Conservation (phyloP, 768 basidiomycete genomes). For the Termitomyces sp. region DNA sequence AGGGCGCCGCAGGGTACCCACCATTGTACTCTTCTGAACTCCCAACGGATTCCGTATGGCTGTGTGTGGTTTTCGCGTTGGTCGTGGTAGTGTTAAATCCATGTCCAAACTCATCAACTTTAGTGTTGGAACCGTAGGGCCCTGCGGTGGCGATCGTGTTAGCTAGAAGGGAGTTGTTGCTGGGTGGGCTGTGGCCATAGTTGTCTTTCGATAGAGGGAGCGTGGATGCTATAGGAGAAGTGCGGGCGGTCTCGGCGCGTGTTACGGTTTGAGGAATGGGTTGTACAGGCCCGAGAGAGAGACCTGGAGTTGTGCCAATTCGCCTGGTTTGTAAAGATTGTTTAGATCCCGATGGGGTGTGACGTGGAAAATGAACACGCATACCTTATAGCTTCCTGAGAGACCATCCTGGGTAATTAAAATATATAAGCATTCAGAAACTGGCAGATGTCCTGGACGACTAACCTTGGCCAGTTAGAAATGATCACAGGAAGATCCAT, state of each 20-base stretch:
- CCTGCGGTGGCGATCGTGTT: not conserved
- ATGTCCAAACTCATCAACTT: constrained; percentile 20
- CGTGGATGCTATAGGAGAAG: constrained; percentile 7
- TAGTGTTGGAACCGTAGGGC: not conserved
- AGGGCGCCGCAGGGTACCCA: constrained; percentile 7
- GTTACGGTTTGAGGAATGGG: constrained; percentile 7
- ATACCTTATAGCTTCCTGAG: constrained; percentile 63
- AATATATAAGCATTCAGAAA: constrained; percentile 4
- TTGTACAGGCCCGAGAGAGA: constrained; percentile 35
- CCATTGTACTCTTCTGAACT: constrained; percentile 14
- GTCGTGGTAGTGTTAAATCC: constrained; percentile 8
- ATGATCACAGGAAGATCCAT: constrained; percentile 79
- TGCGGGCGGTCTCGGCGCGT: constrained; percentile 5
- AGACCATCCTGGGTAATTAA: constrained; percentile 50
- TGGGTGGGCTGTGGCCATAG: not conserved
- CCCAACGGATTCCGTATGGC: constrained; percentile 16
- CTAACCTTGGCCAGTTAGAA: constrained; percentile 84
- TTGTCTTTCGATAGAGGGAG: constrained; percentile 11
- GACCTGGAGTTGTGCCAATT: constrained; percentile 42
- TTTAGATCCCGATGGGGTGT: not conserved
- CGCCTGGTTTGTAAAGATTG: constrained; percentile 28
- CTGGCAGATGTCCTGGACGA: constrained; percentile 2
- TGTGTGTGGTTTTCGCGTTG: constrained; percentile 14
- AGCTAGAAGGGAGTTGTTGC: not conserved
- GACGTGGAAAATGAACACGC: constrained; percentile 16